Conservation (phyloP, 495 filamentous ascomycete species). For the Penicillium paxilli region DNA sequence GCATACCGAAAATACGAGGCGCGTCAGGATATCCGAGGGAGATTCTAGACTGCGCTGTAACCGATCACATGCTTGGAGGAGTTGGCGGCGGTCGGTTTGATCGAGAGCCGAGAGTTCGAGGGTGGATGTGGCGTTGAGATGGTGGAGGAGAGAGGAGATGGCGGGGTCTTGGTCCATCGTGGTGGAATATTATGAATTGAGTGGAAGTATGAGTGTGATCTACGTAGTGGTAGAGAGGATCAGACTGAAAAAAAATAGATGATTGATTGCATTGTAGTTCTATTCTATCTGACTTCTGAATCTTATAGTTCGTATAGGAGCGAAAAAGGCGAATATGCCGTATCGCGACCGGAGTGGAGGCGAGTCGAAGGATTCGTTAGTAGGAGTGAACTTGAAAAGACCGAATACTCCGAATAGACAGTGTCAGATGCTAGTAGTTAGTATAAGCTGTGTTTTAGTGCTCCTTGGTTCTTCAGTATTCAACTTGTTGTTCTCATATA, state of each 20-base stretch:
- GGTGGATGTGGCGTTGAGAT: neutral
- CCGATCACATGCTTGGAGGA: constrained; percentile 21
- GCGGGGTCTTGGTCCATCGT: neutral
- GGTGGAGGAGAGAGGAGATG: constrained; percentile 8
- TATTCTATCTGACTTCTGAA: too few relatives aligned
- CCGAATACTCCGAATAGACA: neutral
- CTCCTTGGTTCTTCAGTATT: too few relatives aligned
- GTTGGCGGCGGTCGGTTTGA: constrained; percentile 6
- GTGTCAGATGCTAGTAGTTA: too few relatives aligned
- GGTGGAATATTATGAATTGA: neutral
- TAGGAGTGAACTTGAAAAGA: neutral
- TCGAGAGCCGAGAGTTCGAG: constrained; percentile 7
- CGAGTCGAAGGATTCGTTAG: too few relatives aligned
- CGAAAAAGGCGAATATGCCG: too few relatives aligned
- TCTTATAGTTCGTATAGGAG: too few relatives aligned
- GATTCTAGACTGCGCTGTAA: constrained; percentile 7
- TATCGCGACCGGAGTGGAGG: too few relatives aligned
- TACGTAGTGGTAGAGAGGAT: too few relatives aligned
- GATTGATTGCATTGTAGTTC: too few relatives aligned
- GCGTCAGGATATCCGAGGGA: constrained; percentile 4
- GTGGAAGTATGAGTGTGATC: neutral
- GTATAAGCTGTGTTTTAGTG: too few relatives aligned
- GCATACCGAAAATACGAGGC: constrained; percentile 21
- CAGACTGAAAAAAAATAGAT: too few relatives aligned
- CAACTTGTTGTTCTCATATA: too few relatives aligned